Evolutionary conservation across 805 yeast genomes (phyloP), one percentile per base, ranked within the genome.

Genomic region (Lipomyces anomalus): DNA sequence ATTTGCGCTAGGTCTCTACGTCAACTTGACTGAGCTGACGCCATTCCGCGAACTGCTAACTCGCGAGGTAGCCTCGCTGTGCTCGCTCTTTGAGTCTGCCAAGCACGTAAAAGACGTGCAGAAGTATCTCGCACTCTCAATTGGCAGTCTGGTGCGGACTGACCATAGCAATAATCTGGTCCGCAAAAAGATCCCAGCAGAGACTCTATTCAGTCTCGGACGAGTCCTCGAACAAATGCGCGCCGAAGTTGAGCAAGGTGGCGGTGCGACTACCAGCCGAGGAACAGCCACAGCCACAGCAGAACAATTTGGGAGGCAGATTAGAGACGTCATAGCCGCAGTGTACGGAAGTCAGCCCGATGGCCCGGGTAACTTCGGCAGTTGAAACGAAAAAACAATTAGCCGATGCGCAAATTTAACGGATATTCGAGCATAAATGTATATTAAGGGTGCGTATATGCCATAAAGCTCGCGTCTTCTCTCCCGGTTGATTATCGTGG

Each of bases 1-100:
- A 5, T 48, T 48, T 23, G 35, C 40, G 4, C n/a, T 50, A 16
- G 55, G 53, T 2, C 29, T 50, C 23, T 30, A 47, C 4, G 38
- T 43, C 16, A 50, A 50, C 35, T 24, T 48, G 13, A 21, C 48
- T 30, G 55, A 50, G 20, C 30, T 26, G 30, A 13, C 9, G 11
- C 11, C 30, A 13, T 26, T 26, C 30, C 11, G 9, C 30, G 30
- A 13, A 9, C 11, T 26, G 11, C 11, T 13, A 13, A 13, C 30
- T 13, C 11, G 11, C 11, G 30, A 26, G 11, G 11, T 26, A 13
- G 30, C 13, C 11, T 9, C 30, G 11, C 30, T 26, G 30, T 9
- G 11, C 30, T 9, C 11, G 11, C 30, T 26, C 13, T 26, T 26
- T 26, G 30, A 26, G 11, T 13, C 30, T 13, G 30, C 30, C 30